Base-by-base conservation (phyloP, 2,329 filamentous ascomycete species). In the Scedosporium aurantiacum region DNA sequence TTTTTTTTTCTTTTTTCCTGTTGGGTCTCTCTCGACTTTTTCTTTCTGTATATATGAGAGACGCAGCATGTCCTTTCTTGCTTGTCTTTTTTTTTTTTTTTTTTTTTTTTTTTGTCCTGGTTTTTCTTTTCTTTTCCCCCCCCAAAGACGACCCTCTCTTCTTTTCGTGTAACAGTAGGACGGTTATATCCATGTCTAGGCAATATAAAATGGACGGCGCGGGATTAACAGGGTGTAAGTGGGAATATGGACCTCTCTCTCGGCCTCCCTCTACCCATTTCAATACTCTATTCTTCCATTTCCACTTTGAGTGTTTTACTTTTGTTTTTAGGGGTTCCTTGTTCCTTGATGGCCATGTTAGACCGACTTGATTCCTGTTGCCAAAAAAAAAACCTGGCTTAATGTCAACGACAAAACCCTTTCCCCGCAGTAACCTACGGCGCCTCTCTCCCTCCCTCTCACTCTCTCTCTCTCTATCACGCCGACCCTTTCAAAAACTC, bases 401-500 rank as follows among this genome's bases (percentile, higher is more conserved):
- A 37, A 16, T 47, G 43, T 47, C 43, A 47, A 47, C 43, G 28
- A 28, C 28, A 28, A 28, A 28, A 6, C 28, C 5, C 6, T 6
- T 6, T 6, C 28, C 28, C n/a, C n/a, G n/a, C n/a, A n/a, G n/a
- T n/a, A n/a, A n/a, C n/a, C n/a, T n/a, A n/a, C n/a, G n/a, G n/a
- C n/a, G n/a, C n/a, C n/a, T n/a, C 3, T 28, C 3, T 5, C 28
- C 28, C 28, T 6, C 28, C 43, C 43, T 50, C 10, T 50, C 45
- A 7, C 45, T 14, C 16, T 21, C 21, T 50, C 23, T 50, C 45
- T 14, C 16, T 21, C 21, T 50, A 8, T 50, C 8, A 18, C 2
- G n/a, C 21, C 52, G 21, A 16, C 21, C n/a, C 57, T 5, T 32
- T 32, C 65, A 97, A 71, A 73, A 91, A 96, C 66, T 91, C 84